phyloP scores from a whole-genome alignment of 352 stramenopile genomes.

The Lagenidium giganteum region DNA sequence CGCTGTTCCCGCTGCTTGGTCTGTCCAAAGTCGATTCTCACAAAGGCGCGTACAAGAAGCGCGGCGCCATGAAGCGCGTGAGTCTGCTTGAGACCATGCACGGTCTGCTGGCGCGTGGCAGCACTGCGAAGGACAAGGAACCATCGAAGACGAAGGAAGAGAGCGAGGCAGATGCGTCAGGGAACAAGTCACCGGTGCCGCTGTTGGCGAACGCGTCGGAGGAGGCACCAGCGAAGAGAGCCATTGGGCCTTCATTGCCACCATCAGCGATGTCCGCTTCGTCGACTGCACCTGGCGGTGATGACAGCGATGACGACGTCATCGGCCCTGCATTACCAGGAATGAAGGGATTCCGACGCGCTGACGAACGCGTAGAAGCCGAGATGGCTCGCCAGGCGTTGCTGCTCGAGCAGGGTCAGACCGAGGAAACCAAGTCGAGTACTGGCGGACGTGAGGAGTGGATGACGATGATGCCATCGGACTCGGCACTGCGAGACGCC shows the following conservation, averaged over 20 bases:
- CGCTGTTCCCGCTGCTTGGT: slow-evolving; percentile 69
- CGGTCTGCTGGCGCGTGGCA: slow-evolving; percentile 26
- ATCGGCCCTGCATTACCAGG: slow-evolving; percentile 70
- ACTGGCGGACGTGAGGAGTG: slow-evolving; percentile 61
- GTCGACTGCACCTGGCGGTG: slow-evolving; percentile 6
- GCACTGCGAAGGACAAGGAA: slow-evolving; percentile 7
- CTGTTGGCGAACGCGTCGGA: neutral
- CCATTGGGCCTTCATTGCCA: slow-evolving; percentile 56
- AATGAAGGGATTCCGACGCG: slow-evolving; percentile 68
- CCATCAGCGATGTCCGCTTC: slow-evolving; percentile 3
- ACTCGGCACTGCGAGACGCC: slow-evolving; percentile 66
- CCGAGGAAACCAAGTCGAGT: neutral
- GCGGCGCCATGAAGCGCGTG: slow-evolving; percentile 6
- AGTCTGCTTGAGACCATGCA: slow-evolving; percentile 52
- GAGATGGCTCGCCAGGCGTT: slow-evolving; percentile 61
- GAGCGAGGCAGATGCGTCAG: neutral
- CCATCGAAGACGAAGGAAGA: neutral
- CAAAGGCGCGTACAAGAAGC: slow-evolving; percentile 23
- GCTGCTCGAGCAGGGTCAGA: slow-evolving; percentile 37
- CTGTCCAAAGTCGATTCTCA: slow-evolving; percentile 42
- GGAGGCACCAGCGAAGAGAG: slow-evolving; percentile 18
- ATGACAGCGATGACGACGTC: slow-evolving; percentile 41
- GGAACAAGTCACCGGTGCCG: too few species aligned
- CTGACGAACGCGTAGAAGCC: slow-evolving; percentile 62
- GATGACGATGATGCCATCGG: slow-evolving; percentile 85